Conservation (phyloP, 495 filamentous ascomycete genomes). For the Trichoderma erinaceum region DNA sequence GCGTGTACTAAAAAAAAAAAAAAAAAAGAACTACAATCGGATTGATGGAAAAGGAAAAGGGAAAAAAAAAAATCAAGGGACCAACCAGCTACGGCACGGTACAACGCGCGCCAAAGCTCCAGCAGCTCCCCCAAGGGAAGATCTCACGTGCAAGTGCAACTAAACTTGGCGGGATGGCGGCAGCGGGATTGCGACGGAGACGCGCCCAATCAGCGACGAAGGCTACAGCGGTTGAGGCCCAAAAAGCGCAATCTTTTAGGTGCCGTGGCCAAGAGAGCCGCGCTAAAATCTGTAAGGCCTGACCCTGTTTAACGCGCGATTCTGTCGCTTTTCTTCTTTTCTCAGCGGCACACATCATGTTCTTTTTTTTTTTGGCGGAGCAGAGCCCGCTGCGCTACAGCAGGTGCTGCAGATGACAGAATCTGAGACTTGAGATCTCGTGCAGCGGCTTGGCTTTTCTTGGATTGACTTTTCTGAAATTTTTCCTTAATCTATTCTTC, state of each 20-base stretch:
- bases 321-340: too few species aligned
- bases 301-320: not conserved
- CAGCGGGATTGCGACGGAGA: constrained; percentile 2
- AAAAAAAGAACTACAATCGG: not conserved
- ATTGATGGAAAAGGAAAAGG: too few species aligned
- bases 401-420: not conserved
- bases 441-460: not conserved
- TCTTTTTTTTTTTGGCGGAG: constrained; percentile 1
- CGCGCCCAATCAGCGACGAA: not conserved
- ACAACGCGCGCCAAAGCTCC: too few species aligned
- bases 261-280: not conserved
- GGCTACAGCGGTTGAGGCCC: constrained; percentile 2
- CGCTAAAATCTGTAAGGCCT: constrained; percentile 7
- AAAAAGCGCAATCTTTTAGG: constrained; percentile 13
- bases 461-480: not conserved
- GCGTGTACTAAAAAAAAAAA: not conserved
- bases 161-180: constrained; percentile 6
- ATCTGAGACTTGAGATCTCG: not conserved
- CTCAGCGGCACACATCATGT: not conserved
- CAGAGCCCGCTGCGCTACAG: not conserved
- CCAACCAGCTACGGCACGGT: not conserved
- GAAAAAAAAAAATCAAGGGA: not conserved
- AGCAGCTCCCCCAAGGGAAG: not conserved
- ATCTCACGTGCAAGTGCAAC: constrained; percentile 9
- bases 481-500: not conserved